Evolutionary conservation across 208 protist species (phyloP).

Genomic region (Trypanosoma brucei): DNA sequence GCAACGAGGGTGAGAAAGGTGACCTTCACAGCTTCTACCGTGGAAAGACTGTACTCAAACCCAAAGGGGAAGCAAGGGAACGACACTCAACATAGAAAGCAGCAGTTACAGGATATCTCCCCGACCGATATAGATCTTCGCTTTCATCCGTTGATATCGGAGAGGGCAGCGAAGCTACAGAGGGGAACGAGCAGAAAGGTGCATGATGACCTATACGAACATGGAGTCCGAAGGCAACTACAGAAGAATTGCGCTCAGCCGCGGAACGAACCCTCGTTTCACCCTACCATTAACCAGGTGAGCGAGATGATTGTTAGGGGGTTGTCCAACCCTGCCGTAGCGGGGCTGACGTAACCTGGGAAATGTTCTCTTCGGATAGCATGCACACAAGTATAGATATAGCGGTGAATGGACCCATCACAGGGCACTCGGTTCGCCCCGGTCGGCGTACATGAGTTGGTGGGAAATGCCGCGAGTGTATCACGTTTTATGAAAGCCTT

Average conservation of each 20-base stretch:
- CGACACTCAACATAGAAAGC: constrained; percentile 8
- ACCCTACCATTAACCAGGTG: constrained; percentile 34
- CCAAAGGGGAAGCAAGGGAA: constrained; percentile 20
- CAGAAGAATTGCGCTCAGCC: background rate
- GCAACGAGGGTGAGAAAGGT: constrained; percentile 17
- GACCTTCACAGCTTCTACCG: constrained; percentile 17
- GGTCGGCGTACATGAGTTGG: too few species aligned
- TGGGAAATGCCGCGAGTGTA: background rate
- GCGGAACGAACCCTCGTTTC: constrained; percentile 19
- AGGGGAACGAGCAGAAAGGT: constrained; percentile 18
- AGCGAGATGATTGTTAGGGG: constrained; percentile 40
- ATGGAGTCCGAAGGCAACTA: constrained; percentile 16
- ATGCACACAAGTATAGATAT: background rate
- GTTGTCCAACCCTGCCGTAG: constrained; percentile 22
- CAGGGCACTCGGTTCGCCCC: too few species aligned
- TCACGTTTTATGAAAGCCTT: background rate
- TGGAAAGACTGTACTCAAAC: constrained; percentile 33
- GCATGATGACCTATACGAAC: constrained; percentile 38
- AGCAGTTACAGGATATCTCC: constrained; percentile 2
- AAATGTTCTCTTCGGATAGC: background rate
- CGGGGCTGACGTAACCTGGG: too few species aligned
- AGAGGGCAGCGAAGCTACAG: constrained; percentile 26
- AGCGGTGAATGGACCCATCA: background rate
- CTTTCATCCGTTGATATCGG: constrained; percentile 29
- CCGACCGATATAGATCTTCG: constrained; percentile 4